These are phyloP conservation scores for Coniochaeta pulveracea DNA, from an alignment of 2,329 filamentous ascomycete genomes.

Conservation along the genomic window DNA sequence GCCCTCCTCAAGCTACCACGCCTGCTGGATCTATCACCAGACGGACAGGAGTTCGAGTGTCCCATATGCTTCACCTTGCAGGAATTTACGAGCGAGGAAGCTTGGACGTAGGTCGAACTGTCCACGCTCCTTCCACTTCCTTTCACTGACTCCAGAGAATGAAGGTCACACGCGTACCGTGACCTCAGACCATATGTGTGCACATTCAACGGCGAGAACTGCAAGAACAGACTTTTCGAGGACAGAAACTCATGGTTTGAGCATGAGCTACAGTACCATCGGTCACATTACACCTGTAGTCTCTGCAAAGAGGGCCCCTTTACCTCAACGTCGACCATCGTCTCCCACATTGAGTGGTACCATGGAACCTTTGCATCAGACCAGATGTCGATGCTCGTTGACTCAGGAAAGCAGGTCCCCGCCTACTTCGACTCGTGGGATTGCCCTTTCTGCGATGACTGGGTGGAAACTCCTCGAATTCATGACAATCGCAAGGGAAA, in stretches of 20 bases:
- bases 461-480: slow-evolving; percentile 9
- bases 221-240: slow-evolving; percentile 16
- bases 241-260: slow-evolving; percentile 18
- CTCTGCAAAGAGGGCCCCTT: slow-evolving; percentile 10
- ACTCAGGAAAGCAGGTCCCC: slow-evolving; percentile 13
- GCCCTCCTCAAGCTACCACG: slow-evolving; percentile 5
- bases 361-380: slow-evolving; percentile 4
- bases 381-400: slow-evolving; percentile 10
- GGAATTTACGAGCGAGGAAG: slow-evolving; percentile 8
- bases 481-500: neutral
- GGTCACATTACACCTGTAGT: slow-evolving; percentile 15
- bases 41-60: slow-evolving; percentile 10
- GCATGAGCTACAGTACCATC: slow-evolving; percentile 20
- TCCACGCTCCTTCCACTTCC: neutral
- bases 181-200: slow-evolving; percentile 23
- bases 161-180: slow-evolving; percentile 19
- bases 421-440: slow-evolving; percentile 11
- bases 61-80: slow-evolving; percentile 12
- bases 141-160: neutral
- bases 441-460: slow-evolving; percentile 19
- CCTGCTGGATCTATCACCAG: slow-evolving; percentile 5
- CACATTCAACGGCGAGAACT: slow-evolving; percentile 16
- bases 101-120: slow-evolving; percentile 12
- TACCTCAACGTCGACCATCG: slow-evolving; percentile 1
- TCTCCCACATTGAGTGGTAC: slow-evolving; percentile 5